phyloP scores from a whole-genome alignment of 345 rosid species.

The Eutrema yunnanense region DNA sequence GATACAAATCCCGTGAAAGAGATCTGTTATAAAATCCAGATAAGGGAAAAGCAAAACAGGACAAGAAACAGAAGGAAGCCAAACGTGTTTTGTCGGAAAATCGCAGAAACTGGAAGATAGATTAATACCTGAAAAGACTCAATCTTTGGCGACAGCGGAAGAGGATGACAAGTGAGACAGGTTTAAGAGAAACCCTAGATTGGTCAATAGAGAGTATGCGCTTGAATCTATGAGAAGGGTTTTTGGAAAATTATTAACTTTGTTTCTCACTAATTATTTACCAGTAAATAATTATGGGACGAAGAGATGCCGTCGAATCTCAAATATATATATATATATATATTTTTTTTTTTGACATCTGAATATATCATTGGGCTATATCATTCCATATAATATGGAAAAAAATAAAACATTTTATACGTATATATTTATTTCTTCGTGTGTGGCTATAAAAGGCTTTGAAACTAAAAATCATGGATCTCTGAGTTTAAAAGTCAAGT shows the following conservation, averaged over 20 bases:
- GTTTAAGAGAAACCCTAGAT: slow-evolving; percentile 24
- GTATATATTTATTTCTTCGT: not conserved
- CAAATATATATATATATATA: not conserved
- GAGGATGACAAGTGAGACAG: slow-evolving; percentile 10
- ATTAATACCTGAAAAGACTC: slow-evolving; percentile 10
- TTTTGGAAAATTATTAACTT: slow-evolving; percentile 2
- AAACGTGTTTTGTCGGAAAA: slow-evolving; percentile 4
- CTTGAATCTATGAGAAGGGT: slow-evolving; percentile 13
- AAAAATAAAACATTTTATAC: not conserved
- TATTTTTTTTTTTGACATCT: not conserved
- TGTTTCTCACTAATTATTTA: not conserved
- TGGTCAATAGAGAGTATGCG: slow-evolving; percentile 10
- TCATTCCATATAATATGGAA: not conserved
- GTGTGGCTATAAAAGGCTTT: not conserved
- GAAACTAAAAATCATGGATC: not conserved
- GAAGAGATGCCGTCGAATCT: not conserved
- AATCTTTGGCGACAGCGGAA: slow-evolving; percentile 9
- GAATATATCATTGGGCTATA: no score
- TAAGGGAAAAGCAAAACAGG: slow-evolving; percentile 11
- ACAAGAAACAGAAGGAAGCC: slow-evolving; percentile 7
- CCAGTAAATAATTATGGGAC: not conserved
- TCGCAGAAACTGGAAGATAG: not conserved
- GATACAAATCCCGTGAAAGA: slow-evolving; percentile 2
- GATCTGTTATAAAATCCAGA: slow-evolving; percentile 1
- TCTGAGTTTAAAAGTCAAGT: not conserved